Base-by-base conservation (phyloP, 1,139 yeast genomes). In the Candida labiduridarum region DNA sequence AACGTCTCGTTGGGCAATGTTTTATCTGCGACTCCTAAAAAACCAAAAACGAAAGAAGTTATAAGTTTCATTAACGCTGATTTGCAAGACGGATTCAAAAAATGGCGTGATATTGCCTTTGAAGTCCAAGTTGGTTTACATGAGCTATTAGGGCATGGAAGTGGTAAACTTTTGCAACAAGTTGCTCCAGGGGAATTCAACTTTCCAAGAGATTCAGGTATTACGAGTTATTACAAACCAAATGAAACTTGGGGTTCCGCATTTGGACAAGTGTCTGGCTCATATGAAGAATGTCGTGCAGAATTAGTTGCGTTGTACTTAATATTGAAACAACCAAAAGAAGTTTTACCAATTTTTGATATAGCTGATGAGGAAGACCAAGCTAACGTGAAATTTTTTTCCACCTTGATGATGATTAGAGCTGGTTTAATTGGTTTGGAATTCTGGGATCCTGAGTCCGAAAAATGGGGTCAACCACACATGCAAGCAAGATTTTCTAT, bases 381-480 rank as follows among this genome's bases (percentile, higher is more conserved):
- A 60, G 80, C 82, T 36, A 85, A 82, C 56, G 83, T 89, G 44
- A 76, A 81, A 45, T 80, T 79, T 59, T 76, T 87, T 46, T 89
- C 90, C 16, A 87, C 85, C 54, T 71, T 89, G 55, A 83, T 82
- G 57, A 90, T 90, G 97, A 87, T 91, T 30, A 80, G 96, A 60
- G 96, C 96, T 5, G 96, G 96, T 55, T 74, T 90, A 49, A 63
- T 87, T 41, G 92, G 88, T 1, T 76, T 90, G 61, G 96, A 90
- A 66, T 88, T 79, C 67, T 90, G 95, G 90, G 96, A 89, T 66
- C 96, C 96, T 41, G 68, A 71, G 44, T 78, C 89, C 35, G 72
- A 76, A 54, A 89, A 89, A 67, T 90, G 96, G 96, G 96, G 96
- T 34, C 97, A 90, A 71, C 85, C 96, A n/a, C 97, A 90, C 65